A percentile compares a stretch with the other conserved stretches of the same genome.
Evolutionary conservation across 108 stramenopile species (phyloP).

Genomic region (Mediolabrus comicus): DNA sequence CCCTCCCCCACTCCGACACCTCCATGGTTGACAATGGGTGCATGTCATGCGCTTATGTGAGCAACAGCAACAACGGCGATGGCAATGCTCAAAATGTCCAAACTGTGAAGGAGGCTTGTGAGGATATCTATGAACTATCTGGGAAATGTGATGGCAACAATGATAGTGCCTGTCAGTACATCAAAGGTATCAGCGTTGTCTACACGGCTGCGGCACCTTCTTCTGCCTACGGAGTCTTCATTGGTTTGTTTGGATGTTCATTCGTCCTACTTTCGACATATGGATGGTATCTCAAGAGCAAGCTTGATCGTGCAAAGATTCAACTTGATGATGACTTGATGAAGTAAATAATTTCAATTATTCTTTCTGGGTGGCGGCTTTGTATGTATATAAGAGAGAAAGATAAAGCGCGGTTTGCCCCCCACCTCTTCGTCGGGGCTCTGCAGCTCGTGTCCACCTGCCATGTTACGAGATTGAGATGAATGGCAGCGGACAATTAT

Average conservation of each 20-base stretch:
- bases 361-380: too few relatives aligned
- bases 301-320: conserved; percentile 81
- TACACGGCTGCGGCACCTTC: conserved; percentile 58
- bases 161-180: conserved; percentile 80
- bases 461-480: too few relatives aligned
- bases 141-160: conserved; percentile 82
- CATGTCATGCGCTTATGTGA: conserved; percentile 60
- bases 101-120: conserved; percentile 65
- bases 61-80: conserved; percentile 45
- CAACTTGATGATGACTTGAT: conserved; percentile 66
- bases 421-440: not conserved
- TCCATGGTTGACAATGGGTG: conserved; percentile 70
- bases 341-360: too few relatives aligned
- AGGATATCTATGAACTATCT: conserved; percentile 55
- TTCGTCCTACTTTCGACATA: conserved; percentile 79
- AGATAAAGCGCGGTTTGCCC: not conserved
- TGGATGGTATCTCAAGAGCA: conserved; percentile 81
- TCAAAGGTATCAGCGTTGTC: conserved; percentile 78
- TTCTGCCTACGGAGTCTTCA: conserved; percentile 66
- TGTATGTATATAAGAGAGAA: not conserved
- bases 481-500: too few relatives aligned
- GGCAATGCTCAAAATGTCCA: conserved; percentile 46
- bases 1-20: conserved; percentile 57
- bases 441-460: too few relatives aligned
- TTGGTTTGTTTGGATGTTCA: conserved; percentile 76